Evolutionary conservation across 2,329 filamentous ascomycete genomes (phyloP).

Genomic region (Akanthomyces dipterigenus): DNA sequence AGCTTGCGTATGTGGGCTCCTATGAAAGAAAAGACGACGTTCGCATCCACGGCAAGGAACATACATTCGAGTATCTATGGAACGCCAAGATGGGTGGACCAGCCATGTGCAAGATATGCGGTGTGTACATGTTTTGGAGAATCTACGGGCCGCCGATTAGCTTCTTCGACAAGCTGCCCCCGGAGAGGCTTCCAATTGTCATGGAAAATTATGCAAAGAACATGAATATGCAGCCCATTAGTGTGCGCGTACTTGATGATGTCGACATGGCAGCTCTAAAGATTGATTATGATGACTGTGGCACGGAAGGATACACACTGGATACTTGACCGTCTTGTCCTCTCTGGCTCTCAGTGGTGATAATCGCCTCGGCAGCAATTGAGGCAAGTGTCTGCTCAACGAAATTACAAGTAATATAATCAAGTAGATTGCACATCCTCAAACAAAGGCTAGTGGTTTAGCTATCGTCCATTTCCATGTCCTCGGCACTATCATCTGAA

Average conservation of each 20-base stretch:
- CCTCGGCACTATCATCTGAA: background rate
- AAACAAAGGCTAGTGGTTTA: background rate
- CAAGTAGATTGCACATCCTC: no score
- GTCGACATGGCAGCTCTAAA: slow-evolving; percentile 12
- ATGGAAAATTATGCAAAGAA: slow-evolving; percentile 18
- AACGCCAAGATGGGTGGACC: slow-evolving; percentile 17
- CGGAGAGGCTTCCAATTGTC: slow-evolving; percentile 19
- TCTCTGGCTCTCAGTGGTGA: no score
- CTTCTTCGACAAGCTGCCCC: slow-evolving; percentile 21
- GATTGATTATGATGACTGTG: background rate
- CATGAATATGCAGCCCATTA: slow-evolving; percentile 21
- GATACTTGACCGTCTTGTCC: background rate
- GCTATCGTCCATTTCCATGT: background rate
- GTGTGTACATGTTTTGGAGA: slow-evolving; percentile 22
- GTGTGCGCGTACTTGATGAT: slow-evolving; percentile 19
- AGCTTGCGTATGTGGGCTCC: slow-evolving; percentile 23
- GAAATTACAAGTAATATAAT: no score
- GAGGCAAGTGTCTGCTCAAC: no score
- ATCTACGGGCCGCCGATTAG: slow-evolving; percentile 24
- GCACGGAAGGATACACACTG: background rate
- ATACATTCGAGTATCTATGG: slow-evolving; percentile 21
- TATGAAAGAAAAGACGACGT: slow-evolving; percentile 24
- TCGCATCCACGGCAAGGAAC: slow-evolving; percentile 18
- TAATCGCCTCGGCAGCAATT: no score
- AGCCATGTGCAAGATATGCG: slow-evolving; percentile 23